These are phyloP conservation scores for Pythium apleroticum DNA, from an alignment of 352 stramenopile species.

Conservation along the genomic window DNA sequence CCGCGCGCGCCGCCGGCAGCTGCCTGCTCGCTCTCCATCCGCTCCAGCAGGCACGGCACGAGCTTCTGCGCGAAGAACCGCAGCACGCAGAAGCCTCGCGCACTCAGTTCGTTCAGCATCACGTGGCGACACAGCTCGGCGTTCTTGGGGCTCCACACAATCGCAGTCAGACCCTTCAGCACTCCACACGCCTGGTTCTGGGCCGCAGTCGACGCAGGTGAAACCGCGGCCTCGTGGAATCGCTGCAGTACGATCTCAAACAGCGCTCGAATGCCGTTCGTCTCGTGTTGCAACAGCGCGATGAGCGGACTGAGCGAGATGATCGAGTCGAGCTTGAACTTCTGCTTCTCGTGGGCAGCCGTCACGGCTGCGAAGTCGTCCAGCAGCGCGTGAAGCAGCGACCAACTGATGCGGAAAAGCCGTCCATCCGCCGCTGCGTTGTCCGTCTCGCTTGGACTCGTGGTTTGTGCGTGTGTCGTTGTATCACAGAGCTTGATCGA, in stretches of 20 bases:
- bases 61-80: conserved; percentile 52
- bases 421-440: not conserved
- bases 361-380: conserved; percentile 43
- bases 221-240: conserved; percentile 29
- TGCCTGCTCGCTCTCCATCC: conserved; percentile 42
- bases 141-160: conserved; percentile 59
- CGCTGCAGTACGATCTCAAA: conserved; percentile 53
- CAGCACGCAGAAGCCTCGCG: conserved; percentile 31
- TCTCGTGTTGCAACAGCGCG: conserved; percentile 49
- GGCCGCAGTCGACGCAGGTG: conserved; percentile 12
- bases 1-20: conserved; percentile 30
- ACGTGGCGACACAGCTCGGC: conserved; percentile 50
- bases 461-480: not conserved
- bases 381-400: conserved; percentile 55
- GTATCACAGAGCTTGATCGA: conserved; percentile 44
- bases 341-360: conserved; percentile 27
- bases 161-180: conserved; percentile 41
- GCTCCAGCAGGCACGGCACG: conserved; percentile 38
- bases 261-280: conserved; percentile 44
- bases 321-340: conserved; percentile 37
- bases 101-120: conserved; percentile 28
- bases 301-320: conserved; percentile 47
- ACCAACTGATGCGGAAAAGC: conserved; percentile 69
- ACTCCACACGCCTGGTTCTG: conserved; percentile 47
- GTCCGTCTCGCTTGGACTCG: not conserved